Base-by-base conservation (phyloP, 768 basidiomycete species). In the Russula olivacea region DNA sequence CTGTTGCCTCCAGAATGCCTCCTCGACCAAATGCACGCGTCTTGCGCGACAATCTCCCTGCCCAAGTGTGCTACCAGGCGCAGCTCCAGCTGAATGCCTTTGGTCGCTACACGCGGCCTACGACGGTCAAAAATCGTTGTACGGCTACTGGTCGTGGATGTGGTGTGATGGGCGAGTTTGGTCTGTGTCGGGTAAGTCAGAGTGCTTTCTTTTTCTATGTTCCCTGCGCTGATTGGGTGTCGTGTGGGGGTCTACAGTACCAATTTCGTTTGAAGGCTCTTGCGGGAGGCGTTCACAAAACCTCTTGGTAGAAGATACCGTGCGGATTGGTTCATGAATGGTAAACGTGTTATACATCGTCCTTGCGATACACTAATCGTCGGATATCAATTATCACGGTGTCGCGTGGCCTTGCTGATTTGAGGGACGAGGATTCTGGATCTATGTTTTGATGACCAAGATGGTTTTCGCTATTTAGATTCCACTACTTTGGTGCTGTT, bases 1-100 rank as follows among this genome's bases (percentile, higher is more conserved):
- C 28, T 28, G 4, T 28, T 28, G 21, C 9, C 4, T 11, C 11
- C 54, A 15, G 12, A 7, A 64, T 64, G 63, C 63, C 63, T 34
- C 63, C 63, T 3, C 51, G 63, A 74, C 73, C 75, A 54, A 80
- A 80, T 67, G 74, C 74, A 59, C 79, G 81, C 61, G 80, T 92
- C 57, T 73, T 91, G 53, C 84, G 91, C 72, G 91, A 93, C 73
- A 83, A 87, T 2, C 76, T 98, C n/a, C 87, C 93, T 15, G 80
- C 91, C 2, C 87, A 91, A 71, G 82, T 98, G 52, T 89, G 96
- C 60, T 91, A 94, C 73, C 91, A 94, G 68, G 96, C 96, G 17
- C 94, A 97, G 74, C 77, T 98, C 65, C 93, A 97, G 71, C 79
- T 97, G 55, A 96, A 96, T 75, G 85, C 87, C 6, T 91, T 97